Conservation (phyloP, 192 early-diverging fungal species). For the Powellomyces hirtus region DNA sequence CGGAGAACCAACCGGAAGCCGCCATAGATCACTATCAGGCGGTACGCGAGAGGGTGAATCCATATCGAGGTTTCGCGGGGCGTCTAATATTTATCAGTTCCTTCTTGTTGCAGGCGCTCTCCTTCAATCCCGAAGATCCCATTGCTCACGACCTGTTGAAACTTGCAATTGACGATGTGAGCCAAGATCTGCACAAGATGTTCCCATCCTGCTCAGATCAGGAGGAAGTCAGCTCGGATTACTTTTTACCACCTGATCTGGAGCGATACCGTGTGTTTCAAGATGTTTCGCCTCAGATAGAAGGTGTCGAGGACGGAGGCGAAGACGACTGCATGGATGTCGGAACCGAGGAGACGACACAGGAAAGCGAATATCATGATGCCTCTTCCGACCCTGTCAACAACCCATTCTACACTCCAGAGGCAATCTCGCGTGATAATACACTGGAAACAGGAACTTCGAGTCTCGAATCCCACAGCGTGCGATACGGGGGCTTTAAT, state of each 20-base stretch:
- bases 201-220: background rate
- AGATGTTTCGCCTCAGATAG: background rate
- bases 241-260: background rate
- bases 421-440: background rate
- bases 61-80: background rate
- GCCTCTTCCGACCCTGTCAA: background rate
- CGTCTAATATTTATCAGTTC: background rate
- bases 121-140: constrained; percentile 15
- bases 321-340: background rate
- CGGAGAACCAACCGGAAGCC: constrained; percentile 42
- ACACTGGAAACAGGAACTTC: background rate
- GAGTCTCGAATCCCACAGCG: background rate
- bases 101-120: constrained; percentile 4
- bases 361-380: background rate
- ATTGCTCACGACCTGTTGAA: constrained; percentile 11
- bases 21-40: constrained; percentile 60
- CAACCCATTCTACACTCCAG: background rate
- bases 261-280: background rate
- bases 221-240: background rate
- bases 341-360: background rate
- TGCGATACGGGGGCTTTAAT: no score
- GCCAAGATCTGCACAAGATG: background rate
- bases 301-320: background rate
- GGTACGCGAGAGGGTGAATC: constrained; percentile 17
- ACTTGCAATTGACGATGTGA: background rate